phyloP scores from a whole-genome alignment of 2,329 filamentous ascomycete genomes.

The Sodiomyces alkalinus region DNA sequence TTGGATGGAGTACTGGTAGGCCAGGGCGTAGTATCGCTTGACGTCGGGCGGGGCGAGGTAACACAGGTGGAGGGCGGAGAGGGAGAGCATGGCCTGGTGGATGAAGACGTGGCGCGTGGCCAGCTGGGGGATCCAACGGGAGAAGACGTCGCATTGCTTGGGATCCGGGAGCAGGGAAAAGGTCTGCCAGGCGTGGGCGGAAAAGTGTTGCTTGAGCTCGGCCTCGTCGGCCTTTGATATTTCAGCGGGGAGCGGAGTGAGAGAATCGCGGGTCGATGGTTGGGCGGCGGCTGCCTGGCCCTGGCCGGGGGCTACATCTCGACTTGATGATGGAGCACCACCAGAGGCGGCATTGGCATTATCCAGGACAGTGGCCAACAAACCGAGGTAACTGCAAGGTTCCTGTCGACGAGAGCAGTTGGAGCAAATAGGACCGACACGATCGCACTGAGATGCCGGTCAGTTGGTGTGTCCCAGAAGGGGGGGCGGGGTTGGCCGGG shows the following conservation, averaged over 20 bases:
- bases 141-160: slow-evolving; percentile 8
- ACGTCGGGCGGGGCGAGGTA: slow-evolving; percentile 6
- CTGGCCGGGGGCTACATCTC: too few relatives aligned
- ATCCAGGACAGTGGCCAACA: slow-evolving; percentile 5
- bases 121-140: slow-evolving; percentile 6
- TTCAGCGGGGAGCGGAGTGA: slow-evolving; percentile 5
- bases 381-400: slow-evolving; percentile 7
- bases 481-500: too few relatives aligned
- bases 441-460: slow-evolving; percentile 4
- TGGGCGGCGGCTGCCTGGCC: slow-evolving; percentile 5
- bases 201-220: slow-evolving; percentile 8
- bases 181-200: slow-evolving; percentile 8
- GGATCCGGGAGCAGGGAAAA: slow-evolving; percentile 6
- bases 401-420: slow-evolving; percentile 7
- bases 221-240: slow-evolving; percentile 7
- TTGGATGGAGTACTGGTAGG: slow-evolving; percentile 7
- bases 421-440: slow-evolving; percentile 7
- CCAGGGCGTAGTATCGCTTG: slow-evolving; percentile 8
- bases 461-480: background rate
- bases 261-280: slow-evolving; percentile 5
- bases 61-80: slow-evolving; percentile 7
- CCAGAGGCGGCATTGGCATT: background rate
- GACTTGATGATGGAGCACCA: too few relatives aligned
- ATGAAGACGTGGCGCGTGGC: slow-evolving; percentile 7
- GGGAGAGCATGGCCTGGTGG: slow-evolving; percentile 7